Evolutionary conservation across 352 stramenopile species (phyloP), one percentile per base, ranked within the genome.

Genomic region (Globisporangium sylvaticum): DNA sequence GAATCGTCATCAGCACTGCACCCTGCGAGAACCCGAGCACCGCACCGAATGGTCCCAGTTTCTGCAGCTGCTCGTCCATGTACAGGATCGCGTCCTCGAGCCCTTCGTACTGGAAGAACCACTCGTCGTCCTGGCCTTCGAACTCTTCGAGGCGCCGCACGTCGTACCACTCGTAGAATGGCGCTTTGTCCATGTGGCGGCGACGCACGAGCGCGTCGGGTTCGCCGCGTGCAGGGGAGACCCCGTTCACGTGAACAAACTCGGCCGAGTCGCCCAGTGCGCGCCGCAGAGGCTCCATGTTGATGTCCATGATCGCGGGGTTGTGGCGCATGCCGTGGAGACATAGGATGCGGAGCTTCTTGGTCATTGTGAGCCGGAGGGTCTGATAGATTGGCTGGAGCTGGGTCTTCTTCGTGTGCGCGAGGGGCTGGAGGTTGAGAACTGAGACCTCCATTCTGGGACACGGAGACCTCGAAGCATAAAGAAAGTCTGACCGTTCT

Each of bases 41-140:
- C 15, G 79, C 74, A 54, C 91, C 84, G 58, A 88, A 79, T 0
- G 83, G 73, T 0, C 83, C 81, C n/a, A 88, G 69, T 31, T 73
- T 48, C 9, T 66, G 63, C 5, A 93, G 62, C 61, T 81, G 65
- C 20, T 72, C 67, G 64, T 88, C 67, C 60, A 91, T 76, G 65
- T 81, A 84, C 48, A 68, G 71, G 48, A 91, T 55, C 7, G 66
- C 70, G 6, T 65, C 64, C 7, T 90, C 80, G 55, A 82, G 74
- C 42, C 83, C 74, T 10, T 75, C 57, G 55, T 84, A 83, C 65
- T 73, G 61, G 60, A 83, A 79, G 62, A 79, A 72, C 79, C 78
- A 87, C 8, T 76, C 72, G 18, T 72, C 56, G 22, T 67, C 58
- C 24, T 57, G 24, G 24, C n/a, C 50, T 22, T 57, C 10, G 50